A percentile compares a stretch with the other conserved stretches of the same genome.
Conservation (phyloP, 2,329 filamentous ascomycete species). For the Hypoxylon sp. region DNA sequence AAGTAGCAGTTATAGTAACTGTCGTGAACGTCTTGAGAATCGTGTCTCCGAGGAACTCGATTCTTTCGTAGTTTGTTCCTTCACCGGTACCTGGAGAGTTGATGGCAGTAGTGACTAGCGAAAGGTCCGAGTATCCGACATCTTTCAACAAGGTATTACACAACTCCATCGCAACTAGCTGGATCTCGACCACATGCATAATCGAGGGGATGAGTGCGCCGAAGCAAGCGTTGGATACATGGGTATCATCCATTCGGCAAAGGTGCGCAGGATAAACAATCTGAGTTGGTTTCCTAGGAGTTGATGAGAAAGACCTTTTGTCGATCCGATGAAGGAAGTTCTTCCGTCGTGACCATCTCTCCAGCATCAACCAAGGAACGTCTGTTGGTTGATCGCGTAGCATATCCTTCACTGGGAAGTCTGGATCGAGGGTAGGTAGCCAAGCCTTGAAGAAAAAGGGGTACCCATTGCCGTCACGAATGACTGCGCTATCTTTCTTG, state of each 20-base stretch:
- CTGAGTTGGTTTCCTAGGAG: conserved; percentile 57
- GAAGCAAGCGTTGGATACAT: conserved; percentile 61
- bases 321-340: conserved; percentile 68
- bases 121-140: conserved; percentile 66
- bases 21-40: conserved; percentile 82
- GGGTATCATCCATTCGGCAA: conserved; percentile 65
- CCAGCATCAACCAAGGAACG: conserved; percentile 64
- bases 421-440: conserved; percentile 54
- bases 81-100: conserved; percentile 73
- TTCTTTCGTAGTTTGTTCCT: conserved; percentile 78
- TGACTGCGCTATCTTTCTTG: conserved; percentile 52
- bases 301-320: conserved; percentile 23
- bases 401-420: conserved; percentile 55
- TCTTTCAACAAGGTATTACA: conserved; percentile 65
- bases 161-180: conserved; percentile 73
- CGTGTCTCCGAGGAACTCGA: conserved; percentile 90
- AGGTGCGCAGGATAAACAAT: conserved; percentile 60
- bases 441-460: conserved; percentile 60
- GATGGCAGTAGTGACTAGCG: conserved; percentile 76
- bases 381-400: conserved; percentile 59
- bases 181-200: conserved; percentile 75
- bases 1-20: conserved; percentile 70
- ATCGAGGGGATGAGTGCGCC: conserved; percentile 79
- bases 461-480: conserved; percentile 55
- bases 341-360: conserved; percentile 65